Conservation (phyloP, 1,139 yeast species). For the Neolecta irregularis region DNA sequence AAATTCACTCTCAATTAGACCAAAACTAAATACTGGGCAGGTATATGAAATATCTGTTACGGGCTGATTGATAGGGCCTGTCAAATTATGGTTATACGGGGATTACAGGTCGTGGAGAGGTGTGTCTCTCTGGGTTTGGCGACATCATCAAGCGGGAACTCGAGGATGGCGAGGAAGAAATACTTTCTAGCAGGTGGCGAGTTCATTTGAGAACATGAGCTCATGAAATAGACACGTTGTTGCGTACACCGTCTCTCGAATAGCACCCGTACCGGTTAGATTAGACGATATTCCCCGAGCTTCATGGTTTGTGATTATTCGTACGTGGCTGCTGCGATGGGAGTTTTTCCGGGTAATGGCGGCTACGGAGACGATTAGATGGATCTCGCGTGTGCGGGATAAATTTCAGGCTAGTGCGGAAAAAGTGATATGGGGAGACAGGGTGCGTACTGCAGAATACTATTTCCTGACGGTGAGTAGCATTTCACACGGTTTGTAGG, state of each 20-base stretch:
- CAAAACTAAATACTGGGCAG: slow-evolving; percentile 17
- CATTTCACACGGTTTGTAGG: slow-evolving; percentile 16
- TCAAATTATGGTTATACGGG: slow-evolving; percentile 21
- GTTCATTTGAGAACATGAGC: no score
- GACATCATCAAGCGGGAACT: slow-evolving; percentile 23
- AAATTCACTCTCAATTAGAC: slow-evolving; percentile 18
- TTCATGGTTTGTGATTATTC: no score
- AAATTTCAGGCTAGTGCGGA: slow-evolving; percentile 7
- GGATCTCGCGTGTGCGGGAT: no score
- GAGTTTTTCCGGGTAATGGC: slow-evolving; percentile 11
- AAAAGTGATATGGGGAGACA: background rate
- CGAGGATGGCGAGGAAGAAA: slow-evolving; percentile 22
- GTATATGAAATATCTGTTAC: slow-evolving; percentile 3
- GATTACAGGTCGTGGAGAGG: slow-evolving; percentile 26
- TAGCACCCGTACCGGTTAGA: no score
- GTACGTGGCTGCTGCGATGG: slow-evolving; percentile 4
- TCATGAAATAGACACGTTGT: no score
- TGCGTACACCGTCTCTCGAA: no score
- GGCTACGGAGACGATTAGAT: no score
- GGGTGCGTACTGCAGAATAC: slow-evolving; percentile 10
- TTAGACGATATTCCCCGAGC: no score
- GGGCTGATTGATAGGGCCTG: slow-evolving; percentile 9
- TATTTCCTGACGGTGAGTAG: slow-evolving; percentile 17
- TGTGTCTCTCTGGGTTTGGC: slow-evolving; percentile 26
- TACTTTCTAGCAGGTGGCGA: no score